Evolutionary conservation across 495 filamentous ascomycete species (phyloP), one percentile per base, ranked within the genome.

Genomic region (Penicillium antarcticum): DNA sequence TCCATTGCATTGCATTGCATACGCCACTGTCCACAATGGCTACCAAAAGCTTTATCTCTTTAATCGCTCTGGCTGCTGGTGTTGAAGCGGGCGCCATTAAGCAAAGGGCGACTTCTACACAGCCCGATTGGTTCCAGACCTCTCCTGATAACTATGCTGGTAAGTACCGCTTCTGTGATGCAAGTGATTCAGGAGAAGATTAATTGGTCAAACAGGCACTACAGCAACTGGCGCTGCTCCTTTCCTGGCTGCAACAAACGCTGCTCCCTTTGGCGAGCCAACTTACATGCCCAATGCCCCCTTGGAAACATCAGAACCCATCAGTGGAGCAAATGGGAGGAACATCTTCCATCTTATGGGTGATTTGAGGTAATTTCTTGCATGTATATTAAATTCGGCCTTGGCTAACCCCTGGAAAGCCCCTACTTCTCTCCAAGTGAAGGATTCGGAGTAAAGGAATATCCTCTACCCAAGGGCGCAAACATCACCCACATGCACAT

Each of bases 341-440:
- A 81, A 78, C 46, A 80, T 83, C 46, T 84, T 83, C 51, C 70
- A 78, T 32, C 62, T 74, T 23, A 78, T 81, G 73, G 82, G 79
- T 46, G 66, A 77, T 16, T 43, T 77, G 7, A 71, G 70, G 58
- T 62, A 42, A 12, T 21, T 35, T 42, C 13, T 26, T 4, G 24
- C 13, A 14, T 5, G 7, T 14, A 12, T 23, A 23, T 5, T 39
- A 16, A 13, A 16, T 26, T 18, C 34, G 10, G 11, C 37, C 14
- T 7, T 13, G 6, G 26, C 31, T 39, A 17, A 42, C 31, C 8
- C 44, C 18, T 12, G 5, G 14, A 12, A 23, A 63, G 64, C 31
- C 54, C 62, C 1, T 65, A 65, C 37, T 54, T 55, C 31, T 51
- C 61, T 1, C 51, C 52, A 4, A 29, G 32, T 9, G 65, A 70